Evolutionary conservation across 495 filamentous ascomycete species (phyloP), one percentile per base, ranked within the genome.

Genomic region (Evansstolkia leycettana): DNA sequence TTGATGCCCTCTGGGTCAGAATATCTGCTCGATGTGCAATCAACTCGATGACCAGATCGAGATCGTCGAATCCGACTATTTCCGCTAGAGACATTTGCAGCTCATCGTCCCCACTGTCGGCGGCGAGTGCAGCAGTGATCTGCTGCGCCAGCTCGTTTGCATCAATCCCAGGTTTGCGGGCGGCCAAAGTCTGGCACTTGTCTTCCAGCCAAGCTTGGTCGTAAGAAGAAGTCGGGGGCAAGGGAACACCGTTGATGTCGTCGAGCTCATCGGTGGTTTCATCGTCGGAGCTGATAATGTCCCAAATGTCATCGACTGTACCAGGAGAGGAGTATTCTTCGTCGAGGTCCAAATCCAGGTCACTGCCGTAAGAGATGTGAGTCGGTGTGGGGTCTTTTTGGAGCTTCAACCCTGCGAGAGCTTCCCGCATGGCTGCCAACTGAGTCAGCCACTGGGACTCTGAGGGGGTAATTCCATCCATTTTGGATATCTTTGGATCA

Each of bases 61-160:
- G 60, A 45, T 96, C 88, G 38, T 88, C 84, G 48, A 84, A 95
- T 0, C 90, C 90, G 33, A 96, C 65, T 37, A 94, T 76, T 47
- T 98, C 92, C 0, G 81, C 84, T n/a, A 98, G 66, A 13, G 73
- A 73, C 54, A 84, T 86, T 56, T 96, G 90, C 6, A 96, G 58
- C 45, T 88, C 84, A 14, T 87, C 82, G 45, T 94, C 84, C 17
- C 68, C 64, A 37, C 62, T 66, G 46, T 82, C 73, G 16, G 80
- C 75, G 3, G 67, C 72, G 33, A 92, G 48, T 6, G 80, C 59
- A 4, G 78, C 79, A 12, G 75, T 56, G 25, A 94, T 70, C 51
- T 92, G 83, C 37, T 78, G 70, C 38, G 78, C 59, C 16, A 93
- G 65, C 31, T 75, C 76, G 1, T 55, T 52, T 1, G 72, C 51